Conservation (phyloP, 192 early-diverging fungal genomes). For the Mortierella hygrophila region DNA sequence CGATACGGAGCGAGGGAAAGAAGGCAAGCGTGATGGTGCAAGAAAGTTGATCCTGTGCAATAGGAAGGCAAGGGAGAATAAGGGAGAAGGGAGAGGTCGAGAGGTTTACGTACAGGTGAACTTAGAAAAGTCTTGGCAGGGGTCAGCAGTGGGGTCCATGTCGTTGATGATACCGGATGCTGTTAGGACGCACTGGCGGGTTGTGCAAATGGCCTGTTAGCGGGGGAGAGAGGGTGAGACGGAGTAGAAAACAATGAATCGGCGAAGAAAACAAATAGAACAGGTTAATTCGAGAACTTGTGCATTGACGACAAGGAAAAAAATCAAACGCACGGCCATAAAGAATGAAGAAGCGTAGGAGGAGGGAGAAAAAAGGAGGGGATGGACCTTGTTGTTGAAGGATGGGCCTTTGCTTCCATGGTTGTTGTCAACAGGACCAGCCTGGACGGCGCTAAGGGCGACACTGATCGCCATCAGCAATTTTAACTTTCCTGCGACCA, state of each 20-base stretch:
- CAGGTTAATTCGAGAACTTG: not conserved
- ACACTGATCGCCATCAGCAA: not conserved
- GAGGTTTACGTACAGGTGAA: conserved; percentile 62
- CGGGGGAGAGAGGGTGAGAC: not conserved
- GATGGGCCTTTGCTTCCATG: not conserved
- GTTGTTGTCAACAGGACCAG: not conserved
- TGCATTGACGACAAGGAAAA: too few species aligned
- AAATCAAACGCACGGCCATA: too few species aligned
- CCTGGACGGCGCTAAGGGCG: not conserved
- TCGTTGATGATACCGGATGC: conserved; percentile 62
- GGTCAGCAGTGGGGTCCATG: conserved; percentile 65
- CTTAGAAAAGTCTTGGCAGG: conserved; percentile 76
- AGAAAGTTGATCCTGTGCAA: too few species aligned
- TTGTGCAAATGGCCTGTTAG: conserved; percentile 52
- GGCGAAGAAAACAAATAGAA: not conserved
- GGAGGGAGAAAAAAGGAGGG: not conserved
- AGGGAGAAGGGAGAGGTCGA: not conserved
- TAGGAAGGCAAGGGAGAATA: too few species aligned
- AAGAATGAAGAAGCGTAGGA: not conserved
- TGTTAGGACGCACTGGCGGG: conserved; percentile 60
- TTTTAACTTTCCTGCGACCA: not conserved
- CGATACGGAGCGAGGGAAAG: not conserved
- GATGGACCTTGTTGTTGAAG: not conserved
- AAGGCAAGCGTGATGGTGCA: too few species aligned
- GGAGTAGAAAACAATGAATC: not conserved